Conservation (phyloP, 2,329 filamentous ascomycete species). For the Huntiella savannae region DNA sequence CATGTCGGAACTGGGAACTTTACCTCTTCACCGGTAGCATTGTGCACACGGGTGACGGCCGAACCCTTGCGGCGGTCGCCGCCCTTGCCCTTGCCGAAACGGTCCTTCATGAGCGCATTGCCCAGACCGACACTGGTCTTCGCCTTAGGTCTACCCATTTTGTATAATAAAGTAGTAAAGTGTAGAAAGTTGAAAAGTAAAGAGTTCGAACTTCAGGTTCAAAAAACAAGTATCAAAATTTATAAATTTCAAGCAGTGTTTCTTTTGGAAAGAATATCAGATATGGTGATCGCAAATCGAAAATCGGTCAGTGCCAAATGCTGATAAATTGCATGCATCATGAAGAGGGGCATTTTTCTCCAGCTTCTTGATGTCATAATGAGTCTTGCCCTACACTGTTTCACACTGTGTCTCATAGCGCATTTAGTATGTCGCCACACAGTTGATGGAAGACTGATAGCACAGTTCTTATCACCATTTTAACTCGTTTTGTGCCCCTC, state of each 20-base stretch:
- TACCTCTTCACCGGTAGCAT: slow-evolving; percentile 59
- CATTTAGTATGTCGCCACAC: background rate
- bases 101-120: slow-evolving; percentile 96
- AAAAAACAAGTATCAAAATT: too few species aligned
- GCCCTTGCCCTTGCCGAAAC: slow-evolving; percentile 86
- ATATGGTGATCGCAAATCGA: background rate
- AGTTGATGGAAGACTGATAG: background rate
- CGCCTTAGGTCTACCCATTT: slow-evolving; percentile 58
- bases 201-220: too few species aligned
- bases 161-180: slow-evolving; percentile 16
- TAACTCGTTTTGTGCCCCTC: slow-evolving; percentile 9
- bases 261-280: too few species aligned
- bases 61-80: slow-evolving; percentile 53
- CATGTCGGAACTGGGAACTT: background rate
- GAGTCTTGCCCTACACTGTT: slow-evolving; percentile 10
- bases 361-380: slow-evolving; percentile 10
- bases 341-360: slow-evolving; percentile 11
- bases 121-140: slow-evolving; percentile 90
- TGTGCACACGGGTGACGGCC: slow-evolving; percentile 47
- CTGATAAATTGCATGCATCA: slow-evolving; percentile 9
- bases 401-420: background rate
- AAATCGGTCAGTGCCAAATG: background rate
- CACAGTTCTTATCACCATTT: slow-evolving; percentile 1
- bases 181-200: background rate
- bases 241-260: too few species aligned